Percentiles rank a stretch among this genome's conserved stretches.
phyloP scores from a whole-genome alignment of 257 asterid genomes.

The Leonotis leonurus region DNA sequence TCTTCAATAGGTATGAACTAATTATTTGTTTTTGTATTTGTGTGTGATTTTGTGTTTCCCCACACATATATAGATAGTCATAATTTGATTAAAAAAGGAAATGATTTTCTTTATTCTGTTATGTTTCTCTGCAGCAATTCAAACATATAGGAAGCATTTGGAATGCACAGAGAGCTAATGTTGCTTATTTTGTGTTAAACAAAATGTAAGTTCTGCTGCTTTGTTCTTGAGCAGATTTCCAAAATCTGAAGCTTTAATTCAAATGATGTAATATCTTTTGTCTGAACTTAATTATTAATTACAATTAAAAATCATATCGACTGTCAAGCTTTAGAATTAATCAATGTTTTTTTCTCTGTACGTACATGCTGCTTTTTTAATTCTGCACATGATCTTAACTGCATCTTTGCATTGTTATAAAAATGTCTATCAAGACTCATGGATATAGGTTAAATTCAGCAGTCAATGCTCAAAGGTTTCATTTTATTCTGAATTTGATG shows the following conservation, averaged over 20 bases:
- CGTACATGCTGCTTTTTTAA: no score
- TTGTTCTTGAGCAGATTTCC: conserved; percentile 3
- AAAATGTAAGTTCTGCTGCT: conserved; percentile 21
- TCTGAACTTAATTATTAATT: background rate
- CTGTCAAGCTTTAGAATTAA: background rate
- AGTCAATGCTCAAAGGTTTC: conserved; percentile 13
- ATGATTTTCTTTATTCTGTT: background rate
- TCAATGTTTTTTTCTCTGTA: background rate
- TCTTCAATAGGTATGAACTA: conserved; percentile 39
- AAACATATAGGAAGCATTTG: conserved; percentile 29
- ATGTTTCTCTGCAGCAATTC: conserved; percentile 21
- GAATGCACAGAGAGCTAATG: conserved; percentile 3
- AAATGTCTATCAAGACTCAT: background rate
- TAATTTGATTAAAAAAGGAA: background rate
- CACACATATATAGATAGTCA: no score
- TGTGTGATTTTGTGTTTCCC: background rate
- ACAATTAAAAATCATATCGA: no score
- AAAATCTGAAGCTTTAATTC: background rate
- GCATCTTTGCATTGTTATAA: background rate
- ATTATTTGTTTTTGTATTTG: background rate
- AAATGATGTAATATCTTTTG: conserved; percentile 23
- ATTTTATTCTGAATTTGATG: conserved; percentile 26
- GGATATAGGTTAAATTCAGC: conserved; percentile 23
- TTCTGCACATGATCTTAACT: background rate
- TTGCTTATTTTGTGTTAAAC: background rate